These are phyloP conservation scores for Mycena albidolilacea DNA, from an alignment of 768 basidiomycete genomes.

Conservation along the genomic window DNA sequence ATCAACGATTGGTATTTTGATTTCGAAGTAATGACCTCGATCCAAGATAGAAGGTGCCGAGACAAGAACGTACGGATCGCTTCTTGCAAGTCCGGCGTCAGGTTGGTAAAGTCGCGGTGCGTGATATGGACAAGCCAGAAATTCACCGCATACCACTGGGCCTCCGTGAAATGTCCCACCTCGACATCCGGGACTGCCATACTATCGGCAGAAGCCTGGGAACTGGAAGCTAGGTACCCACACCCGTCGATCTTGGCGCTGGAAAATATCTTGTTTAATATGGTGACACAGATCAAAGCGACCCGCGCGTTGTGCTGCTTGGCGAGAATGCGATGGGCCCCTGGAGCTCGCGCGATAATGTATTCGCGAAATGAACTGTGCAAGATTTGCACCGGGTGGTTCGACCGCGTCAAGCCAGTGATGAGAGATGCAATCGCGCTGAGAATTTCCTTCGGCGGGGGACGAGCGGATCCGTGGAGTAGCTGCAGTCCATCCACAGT, in stretches of 20 bases:
- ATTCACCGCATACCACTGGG: conserved; percentile 6
- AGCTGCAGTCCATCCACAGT: conserved; percentile 3
- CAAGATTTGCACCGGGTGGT: conserved; percentile 3
- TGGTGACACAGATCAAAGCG: not conserved
- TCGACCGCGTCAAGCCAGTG: not conserved
- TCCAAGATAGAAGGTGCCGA: not conserved
- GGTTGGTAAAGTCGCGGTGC: not conserved
- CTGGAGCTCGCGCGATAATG: not conserved
- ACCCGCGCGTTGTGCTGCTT: not conserved
- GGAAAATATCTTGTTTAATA: not conserved
- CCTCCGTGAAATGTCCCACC: not conserved
- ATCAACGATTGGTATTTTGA: conserved; percentile 1
- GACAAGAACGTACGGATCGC: not conserved
- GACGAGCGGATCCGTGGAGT: not conserved
- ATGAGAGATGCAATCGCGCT: not conserved
- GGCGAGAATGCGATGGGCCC: not conserved
- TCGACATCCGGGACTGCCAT: not conserved
- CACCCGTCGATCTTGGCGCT: not conserved
- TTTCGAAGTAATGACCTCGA: conserved; percentile 4
- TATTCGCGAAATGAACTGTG: conserved; percentile 15
- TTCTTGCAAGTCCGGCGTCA: not conserved
- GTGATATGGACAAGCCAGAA: not conserved
- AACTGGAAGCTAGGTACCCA: not conserved
- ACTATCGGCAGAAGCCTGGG: too few relatives aligned
- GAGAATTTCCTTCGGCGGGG: too few relatives aligned